phyloP scores from a whole-genome alignment of 2,329 filamentous ascomycete species.

The Colletotrichum phormii region DNA sequence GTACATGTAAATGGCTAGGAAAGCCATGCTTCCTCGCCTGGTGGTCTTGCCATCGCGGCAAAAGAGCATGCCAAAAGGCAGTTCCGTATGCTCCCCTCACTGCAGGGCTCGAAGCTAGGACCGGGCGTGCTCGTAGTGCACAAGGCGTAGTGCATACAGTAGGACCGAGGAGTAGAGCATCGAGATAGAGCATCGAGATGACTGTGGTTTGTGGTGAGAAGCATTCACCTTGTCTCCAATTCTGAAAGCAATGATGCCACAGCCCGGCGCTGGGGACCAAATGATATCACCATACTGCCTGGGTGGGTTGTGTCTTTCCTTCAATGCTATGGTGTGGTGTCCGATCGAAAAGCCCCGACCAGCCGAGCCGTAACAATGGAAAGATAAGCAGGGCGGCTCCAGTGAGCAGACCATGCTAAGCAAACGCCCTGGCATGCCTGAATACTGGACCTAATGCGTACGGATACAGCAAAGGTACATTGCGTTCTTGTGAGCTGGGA shows the following conservation, averaged over 20 bases:
- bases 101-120: constrained; percentile 18
- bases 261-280: neutral
- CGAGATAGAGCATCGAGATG: constrained; percentile 13
- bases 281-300: neutral
- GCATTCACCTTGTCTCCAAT: neutral
- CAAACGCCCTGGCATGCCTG: neutral
- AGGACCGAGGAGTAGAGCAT: neutral
- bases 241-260: constrained; percentile 15
- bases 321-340: neutral
- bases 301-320: neutral
- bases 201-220: neutral
- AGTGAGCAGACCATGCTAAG: neutral
- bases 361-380: neutral
- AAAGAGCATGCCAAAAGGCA: constrained; percentile 5
- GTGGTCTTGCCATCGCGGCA: constrained; percentile 10
- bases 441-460: neutral
- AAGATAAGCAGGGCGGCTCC: neutral
- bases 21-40: constrained; percentile 16
- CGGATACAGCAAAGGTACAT: neutral
- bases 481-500: neutral
- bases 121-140: neutral
- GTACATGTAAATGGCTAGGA: neutral
- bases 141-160: neutral
- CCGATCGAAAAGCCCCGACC: neutral
- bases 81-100: constrained; percentile 7